Percentiles rank a stretch among this genome's conserved stretches.
Evolutionary conservation across 225 moss, liverwort and hornwort species (phyloP).

Genomic region (Thuidium tamariscinum): DNA sequence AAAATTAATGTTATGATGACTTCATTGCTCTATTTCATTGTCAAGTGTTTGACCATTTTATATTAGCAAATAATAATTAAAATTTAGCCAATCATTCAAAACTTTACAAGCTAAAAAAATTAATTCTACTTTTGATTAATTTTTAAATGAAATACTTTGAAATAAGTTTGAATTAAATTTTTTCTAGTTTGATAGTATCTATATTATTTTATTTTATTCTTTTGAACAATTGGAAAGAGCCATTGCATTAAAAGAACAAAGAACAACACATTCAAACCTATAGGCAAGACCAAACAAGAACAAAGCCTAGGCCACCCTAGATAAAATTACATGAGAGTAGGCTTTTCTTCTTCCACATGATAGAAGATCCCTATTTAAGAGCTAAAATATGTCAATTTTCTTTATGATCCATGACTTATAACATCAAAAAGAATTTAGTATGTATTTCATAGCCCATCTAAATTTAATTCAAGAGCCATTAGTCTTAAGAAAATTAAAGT

Average conservation of each 20-base stretch:
- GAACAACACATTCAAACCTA: too few species aligned
- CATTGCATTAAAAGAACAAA: too few species aligned
- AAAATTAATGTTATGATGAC: not conserved
- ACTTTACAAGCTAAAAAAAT: accelerated
- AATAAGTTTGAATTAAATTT: not conserved
- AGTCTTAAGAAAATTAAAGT: not conserved
- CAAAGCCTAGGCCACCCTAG: too few species aligned
- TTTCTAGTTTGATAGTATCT: too few species aligned
- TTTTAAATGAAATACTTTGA: accelerated
- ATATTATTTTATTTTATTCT: too few species aligned
- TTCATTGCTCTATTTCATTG: not conserved
- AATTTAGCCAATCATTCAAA: not conserved
- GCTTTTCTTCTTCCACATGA: too few species aligned
- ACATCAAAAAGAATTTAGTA: not conserved
- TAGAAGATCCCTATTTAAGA: too few species aligned
- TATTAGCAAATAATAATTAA: not conserved
- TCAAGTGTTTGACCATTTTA: not conserved
- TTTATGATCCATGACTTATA: not conserved
- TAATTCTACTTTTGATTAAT: accelerated
- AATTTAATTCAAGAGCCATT: not conserved
- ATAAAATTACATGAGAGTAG: too few species aligned
- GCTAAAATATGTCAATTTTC: too few species aligned
- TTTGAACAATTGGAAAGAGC: too few species aligned
- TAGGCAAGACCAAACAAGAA: too few species aligned
- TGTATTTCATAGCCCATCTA: not conserved